These are phyloP conservation scores for Boletus coccyginus DNA, from an alignment of 768 basidiomycete genomes.

Conservation along the genomic window DNA sequence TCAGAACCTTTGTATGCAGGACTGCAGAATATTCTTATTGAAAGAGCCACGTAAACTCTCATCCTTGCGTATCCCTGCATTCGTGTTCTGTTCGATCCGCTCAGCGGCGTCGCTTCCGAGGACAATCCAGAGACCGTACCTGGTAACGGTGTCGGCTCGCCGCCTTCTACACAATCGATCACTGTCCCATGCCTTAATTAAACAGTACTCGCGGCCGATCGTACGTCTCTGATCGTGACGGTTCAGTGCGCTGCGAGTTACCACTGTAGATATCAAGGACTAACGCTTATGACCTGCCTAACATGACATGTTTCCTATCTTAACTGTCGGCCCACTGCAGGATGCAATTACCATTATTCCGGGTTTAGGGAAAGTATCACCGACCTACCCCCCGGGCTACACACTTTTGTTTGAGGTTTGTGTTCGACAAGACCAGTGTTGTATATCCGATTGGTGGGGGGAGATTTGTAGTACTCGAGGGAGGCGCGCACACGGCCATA, in stretches of 20 bases:
- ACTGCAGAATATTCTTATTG: neutral
- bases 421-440: neutral
- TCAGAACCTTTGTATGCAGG: neutral
- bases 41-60: neutral
- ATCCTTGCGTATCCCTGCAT: neutral
- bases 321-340: neutral
- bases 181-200: neutral
- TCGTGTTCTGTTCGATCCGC: neutral
- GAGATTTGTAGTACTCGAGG: neutral
- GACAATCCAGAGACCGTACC: neutral
- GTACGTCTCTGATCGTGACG: neutral
- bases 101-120: too few relatives aligned
- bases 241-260: too few relatives aligned
- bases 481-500: neutral
- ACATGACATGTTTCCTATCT: neutral
- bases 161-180: neutral
- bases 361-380: too few relatives aligned
- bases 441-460: neutral
- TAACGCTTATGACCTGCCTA: neutral
- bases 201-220: neutral
- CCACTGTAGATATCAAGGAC: neutral
- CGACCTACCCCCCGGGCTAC: too few relatives aligned
- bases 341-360: neutral
- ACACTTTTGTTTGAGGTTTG: neutral
- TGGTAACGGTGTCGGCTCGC: neutral